Conservation (phyloP, 1,284 basidiomycete genomes). For the Apiotrichum porosum region DNA sequence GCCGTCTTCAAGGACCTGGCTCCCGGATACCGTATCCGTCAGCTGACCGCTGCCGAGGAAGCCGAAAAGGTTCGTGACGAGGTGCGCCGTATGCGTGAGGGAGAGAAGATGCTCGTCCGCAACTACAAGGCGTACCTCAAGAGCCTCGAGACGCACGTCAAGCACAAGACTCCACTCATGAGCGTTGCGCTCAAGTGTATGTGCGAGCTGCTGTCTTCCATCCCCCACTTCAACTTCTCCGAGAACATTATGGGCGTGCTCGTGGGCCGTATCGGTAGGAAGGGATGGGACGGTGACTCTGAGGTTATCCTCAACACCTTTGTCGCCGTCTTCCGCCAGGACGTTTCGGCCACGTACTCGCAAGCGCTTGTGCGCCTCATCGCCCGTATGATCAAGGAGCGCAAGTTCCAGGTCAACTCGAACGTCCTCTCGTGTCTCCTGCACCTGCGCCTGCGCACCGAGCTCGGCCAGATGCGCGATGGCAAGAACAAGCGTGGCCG, state of each 20-base stretch:
- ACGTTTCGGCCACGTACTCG: slow-evolving; percentile 72
- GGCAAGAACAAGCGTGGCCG: slow-evolving; percentile 52
- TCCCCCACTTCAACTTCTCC: slow-evolving; percentile 96
- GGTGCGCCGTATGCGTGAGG: slow-evolving; percentile 84
- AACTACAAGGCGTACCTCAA: slow-evolving; percentile 88
- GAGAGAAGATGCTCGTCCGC: slow-evolving; percentile 88
- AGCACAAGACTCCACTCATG: slow-evolving; percentile 68
- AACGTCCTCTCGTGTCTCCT: slow-evolving; percentile 81
- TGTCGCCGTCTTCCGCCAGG: slow-evolving; percentile 72
- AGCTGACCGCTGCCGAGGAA: slow-evolving; percentile 84
- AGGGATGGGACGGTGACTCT: slow-evolving; percentile 81
- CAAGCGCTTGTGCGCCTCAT: slow-evolving; percentile 85
- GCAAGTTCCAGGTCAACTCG: slow-evolving; percentile 82
- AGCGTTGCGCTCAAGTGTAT: slow-evolving; percentile 74
- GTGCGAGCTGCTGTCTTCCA: slow-evolving; percentile 74
- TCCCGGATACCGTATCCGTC: slow-evolving; percentile 77
- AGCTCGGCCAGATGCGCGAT: slow-evolving; percentile 58
- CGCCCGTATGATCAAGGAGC: slow-evolving; percentile 95
- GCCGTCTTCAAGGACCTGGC: slow-evolving; percentile 95
- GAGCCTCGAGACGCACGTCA: slow-evolving; percentile 75
- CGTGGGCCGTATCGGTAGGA: slow-evolving; percentile 75
- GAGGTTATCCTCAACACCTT: slow-evolving; percentile 76
- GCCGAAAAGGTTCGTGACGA: slow-evolving; percentile 91
- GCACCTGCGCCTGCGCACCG: slow-evolving; percentile 79
- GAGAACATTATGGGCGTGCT: slow-evolving; percentile 86